These are phyloP conservation scores for Phoma sp. DNA, from an alignment of 2,329 filamentous ascomycete species.

Conservation along the genomic window DNA sequence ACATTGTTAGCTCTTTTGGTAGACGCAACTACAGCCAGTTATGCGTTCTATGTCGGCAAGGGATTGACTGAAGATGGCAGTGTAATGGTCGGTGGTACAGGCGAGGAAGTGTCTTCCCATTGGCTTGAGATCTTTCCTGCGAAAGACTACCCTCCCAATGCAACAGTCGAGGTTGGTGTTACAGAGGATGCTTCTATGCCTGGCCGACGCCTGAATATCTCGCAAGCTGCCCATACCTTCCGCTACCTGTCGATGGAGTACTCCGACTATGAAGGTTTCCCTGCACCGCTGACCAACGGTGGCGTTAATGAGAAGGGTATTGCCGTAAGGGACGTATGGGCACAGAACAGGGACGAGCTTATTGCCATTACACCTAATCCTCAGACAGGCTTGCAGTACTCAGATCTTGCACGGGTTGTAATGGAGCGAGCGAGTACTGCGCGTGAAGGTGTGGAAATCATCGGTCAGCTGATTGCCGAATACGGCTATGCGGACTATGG, in stretches of 20 bases:
- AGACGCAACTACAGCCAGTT: conserved; percentile 48
- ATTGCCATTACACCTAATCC: conserved; percentile 52
- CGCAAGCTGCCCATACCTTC: conserved; percentile 44
- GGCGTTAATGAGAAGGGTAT: conserved; percentile 54
- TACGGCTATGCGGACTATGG: conserved; percentile 55
- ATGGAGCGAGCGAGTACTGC: conserved; percentile 53
- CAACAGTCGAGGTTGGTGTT: conserved; percentile 54
- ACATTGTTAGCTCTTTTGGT: conserved; percentile 18
- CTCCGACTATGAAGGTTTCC: conserved; percentile 53
- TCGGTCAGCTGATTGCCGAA: conserved; percentile 50
- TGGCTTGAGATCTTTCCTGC: conserved; percentile 58
- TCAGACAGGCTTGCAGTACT: conserved; percentile 53
- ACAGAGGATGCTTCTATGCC: conserved; percentile 51
- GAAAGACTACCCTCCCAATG: conserved; percentile 51
- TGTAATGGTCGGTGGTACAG: conserved; percentile 56
- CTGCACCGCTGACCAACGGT: conserved; percentile 55
- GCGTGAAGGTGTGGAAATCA: conserved; percentile 53
- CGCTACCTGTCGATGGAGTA: conserved; percentile 50
- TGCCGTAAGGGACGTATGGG: conserved; percentile 54
- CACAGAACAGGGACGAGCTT: conserved; percentile 50
- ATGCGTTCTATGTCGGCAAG: conserved; percentile 59
- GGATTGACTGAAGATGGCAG: conserved; percentile 53
- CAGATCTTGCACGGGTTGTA: conserved; percentile 51
- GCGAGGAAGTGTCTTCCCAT: conserved; percentile 58
- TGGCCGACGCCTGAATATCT: conserved; percentile 44